Base-by-base conservation (phyloP, 768 basidiomycete genomes). In the Exidia glandulosa region DNA sequence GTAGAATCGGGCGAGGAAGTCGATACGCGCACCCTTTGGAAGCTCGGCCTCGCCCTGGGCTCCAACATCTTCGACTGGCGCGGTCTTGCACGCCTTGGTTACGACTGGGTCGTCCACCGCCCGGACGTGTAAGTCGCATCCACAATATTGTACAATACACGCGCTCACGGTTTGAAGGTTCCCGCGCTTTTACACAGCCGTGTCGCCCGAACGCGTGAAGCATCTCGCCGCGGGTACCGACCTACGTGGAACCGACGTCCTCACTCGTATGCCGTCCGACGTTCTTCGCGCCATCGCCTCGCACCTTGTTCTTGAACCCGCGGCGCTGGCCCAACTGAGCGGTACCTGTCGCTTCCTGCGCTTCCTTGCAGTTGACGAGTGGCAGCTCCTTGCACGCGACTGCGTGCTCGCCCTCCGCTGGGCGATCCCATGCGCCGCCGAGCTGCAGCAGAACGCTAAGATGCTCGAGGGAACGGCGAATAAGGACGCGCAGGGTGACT, bases 281-380 rank as follows among this genome's bases (percentile, higher is more conserved):
- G 57, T 71, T 32, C 55, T 71, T 31, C 57, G 63, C 16, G n/a
- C 57, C 50, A 56, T 71, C 7, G 59, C 71, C 2, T 65, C 66
- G 2, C 62, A 63, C 62, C 66, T 71, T 16, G n/a, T n/a, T n/a
- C n/a, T 63, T 25, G 41, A 57, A 36, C 33, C 50, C 19, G 60
- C 64, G 56, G 70, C 66, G 59, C 48, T 70, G 23, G 32, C 55
- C 12, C 63, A 23, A 14, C 23, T 71, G 34, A 56, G 59, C 27
- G 63, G 67, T 3, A 70, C 67, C 29, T 71, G 70, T 58, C 70
- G 68, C 45, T 58, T 66, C 32, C 58, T 70, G 19, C 67, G 70
- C 12, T 60, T 59, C 29, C 63, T 64, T 23, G 66, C 66, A 10
- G 62, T 69, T 16, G 68, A 65, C 9, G 61, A 61, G 9, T 66